Evolutionary conservation across 306 rosid genomes (phyloP).

Genomic region (Cucurbita pepo): DNA sequence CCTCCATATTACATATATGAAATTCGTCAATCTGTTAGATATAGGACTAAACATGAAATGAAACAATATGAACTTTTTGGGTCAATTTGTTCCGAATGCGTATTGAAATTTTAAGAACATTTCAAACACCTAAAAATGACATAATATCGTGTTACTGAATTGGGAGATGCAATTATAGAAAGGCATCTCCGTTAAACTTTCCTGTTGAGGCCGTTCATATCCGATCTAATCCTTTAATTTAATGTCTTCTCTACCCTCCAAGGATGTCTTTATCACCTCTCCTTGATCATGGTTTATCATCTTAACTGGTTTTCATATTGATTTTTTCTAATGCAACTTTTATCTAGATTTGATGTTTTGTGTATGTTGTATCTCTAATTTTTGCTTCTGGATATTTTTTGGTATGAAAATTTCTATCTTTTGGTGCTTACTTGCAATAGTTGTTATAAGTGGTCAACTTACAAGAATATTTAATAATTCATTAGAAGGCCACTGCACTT

Average conservation of each 20-base stretch:
- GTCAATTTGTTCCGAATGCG: neutral
- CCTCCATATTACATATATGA: neutral
- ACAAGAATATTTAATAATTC: neutral
- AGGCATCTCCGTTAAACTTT: neutral
- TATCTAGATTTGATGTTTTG: neutral
- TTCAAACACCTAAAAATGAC: neutral
- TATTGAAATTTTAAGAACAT: neutral
- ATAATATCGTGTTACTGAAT: no score
- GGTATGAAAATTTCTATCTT: neutral
- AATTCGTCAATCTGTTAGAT: neutral
- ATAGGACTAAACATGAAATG: neutral
- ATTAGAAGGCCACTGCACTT: neutral
- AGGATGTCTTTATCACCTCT: neutral
- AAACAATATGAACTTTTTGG: neutral
- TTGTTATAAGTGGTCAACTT: neutral
- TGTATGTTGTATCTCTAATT: neutral
- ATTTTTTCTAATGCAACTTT: neutral
- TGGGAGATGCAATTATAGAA: no score
- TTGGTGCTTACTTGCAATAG: neutral
- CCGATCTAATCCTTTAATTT: neutral
- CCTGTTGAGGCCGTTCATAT: neutral
- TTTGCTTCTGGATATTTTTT: neutral
- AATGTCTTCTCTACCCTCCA: neutral
- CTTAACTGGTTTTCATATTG: neutral
- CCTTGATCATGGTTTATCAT: neutral